phyloP scores from a whole-genome alignment of 805 yeast genomes.

The Cyberlindnera saturnus region DNA sequence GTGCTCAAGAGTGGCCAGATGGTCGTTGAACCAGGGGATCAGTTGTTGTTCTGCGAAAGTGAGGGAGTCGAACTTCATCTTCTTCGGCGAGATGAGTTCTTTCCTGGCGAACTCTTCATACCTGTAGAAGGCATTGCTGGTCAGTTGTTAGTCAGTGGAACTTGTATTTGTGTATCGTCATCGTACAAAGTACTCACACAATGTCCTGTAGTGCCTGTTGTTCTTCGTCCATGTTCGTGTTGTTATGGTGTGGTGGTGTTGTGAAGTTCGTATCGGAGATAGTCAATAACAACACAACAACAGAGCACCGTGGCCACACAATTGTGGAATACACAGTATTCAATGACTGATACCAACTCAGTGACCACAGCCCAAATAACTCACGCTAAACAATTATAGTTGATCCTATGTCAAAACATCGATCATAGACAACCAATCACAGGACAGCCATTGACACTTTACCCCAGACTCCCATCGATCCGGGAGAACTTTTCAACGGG shows the following conservation, averaged over 20 bases:
- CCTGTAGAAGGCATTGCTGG: slow-evolving; percentile 21
- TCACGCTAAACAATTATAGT: no score
- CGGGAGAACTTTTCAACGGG: no score
- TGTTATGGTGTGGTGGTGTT: background rate
- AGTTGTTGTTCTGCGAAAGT: slow-evolving; percentile 34
- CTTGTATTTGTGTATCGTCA: background rate
- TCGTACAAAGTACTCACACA: background rate
- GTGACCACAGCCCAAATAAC: no score
- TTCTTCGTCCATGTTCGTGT: slow-evolving; percentile 10
- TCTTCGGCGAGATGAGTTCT: slow-evolving; percentile 28
- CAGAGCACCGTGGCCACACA: no score
- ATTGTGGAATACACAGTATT: no score
- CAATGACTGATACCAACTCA: no score
- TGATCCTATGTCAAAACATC: no score
- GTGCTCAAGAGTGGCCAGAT: slow-evolving; percentile 33
- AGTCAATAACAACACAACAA: background rate
- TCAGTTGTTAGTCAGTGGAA: background rate
- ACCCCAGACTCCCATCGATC: no score
- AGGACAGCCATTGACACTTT: no score
- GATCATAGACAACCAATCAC: no score
- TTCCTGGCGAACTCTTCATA: slow-evolving; percentile 31
- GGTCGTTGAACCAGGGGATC: slow-evolving; percentile 44
- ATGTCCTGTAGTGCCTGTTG: slow-evolving; percentile 6
- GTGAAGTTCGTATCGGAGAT: background rate
- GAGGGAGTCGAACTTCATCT: slow-evolving; percentile 30